Conservation (phyloP, 164 flowering plant genomes). For the Houttuynia cordata region DNA sequence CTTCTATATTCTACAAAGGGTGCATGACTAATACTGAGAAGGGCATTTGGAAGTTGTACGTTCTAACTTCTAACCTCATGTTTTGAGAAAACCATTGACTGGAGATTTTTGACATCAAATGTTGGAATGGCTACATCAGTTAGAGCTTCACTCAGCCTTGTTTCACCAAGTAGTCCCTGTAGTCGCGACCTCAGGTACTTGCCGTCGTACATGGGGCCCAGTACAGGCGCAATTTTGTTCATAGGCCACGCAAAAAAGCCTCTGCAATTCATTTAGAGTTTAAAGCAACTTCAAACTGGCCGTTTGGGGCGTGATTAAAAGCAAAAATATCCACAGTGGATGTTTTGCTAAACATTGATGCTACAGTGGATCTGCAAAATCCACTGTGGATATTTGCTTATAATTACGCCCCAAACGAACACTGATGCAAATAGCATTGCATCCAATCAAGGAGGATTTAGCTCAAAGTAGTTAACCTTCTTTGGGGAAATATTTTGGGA, state of each 20-base stretch:
- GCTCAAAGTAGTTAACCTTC: neutral
- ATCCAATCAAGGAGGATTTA: neutral
- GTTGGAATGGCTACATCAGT: constrained; percentile 35
- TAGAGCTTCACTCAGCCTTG: constrained; percentile 5
- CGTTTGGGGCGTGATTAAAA: no score
- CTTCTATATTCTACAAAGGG: no score
- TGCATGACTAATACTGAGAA: no score
- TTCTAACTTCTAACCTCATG: no score
- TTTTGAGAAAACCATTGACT: no score
- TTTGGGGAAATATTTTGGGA: constrained; percentile 7
- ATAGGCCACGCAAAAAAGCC: neutral
- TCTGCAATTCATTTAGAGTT: neutral
- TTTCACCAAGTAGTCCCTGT: constrained; percentile 10
- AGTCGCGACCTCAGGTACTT: constrained; percentile 21
- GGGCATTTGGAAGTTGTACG: no score
- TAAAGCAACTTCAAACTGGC: neutral
- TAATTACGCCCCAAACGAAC: no score
- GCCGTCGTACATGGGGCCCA: constrained; percentile 30
- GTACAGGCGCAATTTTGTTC: neutral
- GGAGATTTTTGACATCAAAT: constrained; percentile 28
- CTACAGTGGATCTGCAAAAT: no score
- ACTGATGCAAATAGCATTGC: no score
- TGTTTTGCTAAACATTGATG: neutral
- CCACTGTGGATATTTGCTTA: no score
- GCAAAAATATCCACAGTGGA: neutral